Evolutionary conservation across 129 eudicot genomes (phyloP).

Genomic region (Centella asiatica): DNA sequence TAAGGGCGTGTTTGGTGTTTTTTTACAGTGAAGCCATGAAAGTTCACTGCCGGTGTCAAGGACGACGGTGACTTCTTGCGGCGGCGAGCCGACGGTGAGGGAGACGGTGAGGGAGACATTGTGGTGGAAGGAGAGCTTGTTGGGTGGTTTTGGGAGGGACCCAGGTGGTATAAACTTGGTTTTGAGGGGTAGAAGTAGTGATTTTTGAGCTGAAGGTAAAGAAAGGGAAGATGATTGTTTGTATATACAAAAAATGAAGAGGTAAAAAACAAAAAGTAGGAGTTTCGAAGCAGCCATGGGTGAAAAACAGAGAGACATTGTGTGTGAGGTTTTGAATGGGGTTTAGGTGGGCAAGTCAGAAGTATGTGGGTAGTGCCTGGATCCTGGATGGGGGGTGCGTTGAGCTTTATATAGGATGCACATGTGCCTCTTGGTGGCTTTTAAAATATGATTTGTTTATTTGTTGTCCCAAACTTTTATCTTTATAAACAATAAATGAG

Average conservation of each 20-base stretch:
- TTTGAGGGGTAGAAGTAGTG: conserved; percentile 51
- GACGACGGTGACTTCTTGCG: conserved; percentile 73
- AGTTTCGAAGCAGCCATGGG: conserved; percentile 6
- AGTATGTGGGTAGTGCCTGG: too few relatives aligned
- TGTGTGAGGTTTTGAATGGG: too few relatives aligned
- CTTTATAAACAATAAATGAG: too few relatives aligned
- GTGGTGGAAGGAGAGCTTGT: conserved; percentile 63
- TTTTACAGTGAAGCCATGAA: conserved; percentile 65
- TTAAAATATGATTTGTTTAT: too few relatives aligned
- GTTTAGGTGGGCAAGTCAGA: too few relatives aligned
- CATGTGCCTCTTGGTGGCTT: too few relatives aligned
- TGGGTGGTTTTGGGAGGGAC: conserved; percentile 31
- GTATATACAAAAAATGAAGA: conserved; percentile 18
- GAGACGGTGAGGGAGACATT: conserved; percentile 65
- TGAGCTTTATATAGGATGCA: too few relatives aligned
- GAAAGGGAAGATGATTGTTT: conserved; percentile 15
- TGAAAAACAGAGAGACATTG: conserved; percentile 1
- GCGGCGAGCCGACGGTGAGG: conserved; percentile 68
- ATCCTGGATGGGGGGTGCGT: too few relatives aligned
- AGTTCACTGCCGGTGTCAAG: conserved; percentile 87
- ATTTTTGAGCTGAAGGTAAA: conserved; percentile 14
- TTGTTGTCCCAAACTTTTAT: too few relatives aligned
- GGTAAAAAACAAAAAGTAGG: conserved; percentile 9
- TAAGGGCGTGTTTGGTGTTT: conserved; percentile 33
- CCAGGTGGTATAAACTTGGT: conserved; percentile 30